Evolutionary conservation across 2,329 filamentous ascomycete genomes (phyloP).

Genomic region (Trichoderma sp.): DNA sequence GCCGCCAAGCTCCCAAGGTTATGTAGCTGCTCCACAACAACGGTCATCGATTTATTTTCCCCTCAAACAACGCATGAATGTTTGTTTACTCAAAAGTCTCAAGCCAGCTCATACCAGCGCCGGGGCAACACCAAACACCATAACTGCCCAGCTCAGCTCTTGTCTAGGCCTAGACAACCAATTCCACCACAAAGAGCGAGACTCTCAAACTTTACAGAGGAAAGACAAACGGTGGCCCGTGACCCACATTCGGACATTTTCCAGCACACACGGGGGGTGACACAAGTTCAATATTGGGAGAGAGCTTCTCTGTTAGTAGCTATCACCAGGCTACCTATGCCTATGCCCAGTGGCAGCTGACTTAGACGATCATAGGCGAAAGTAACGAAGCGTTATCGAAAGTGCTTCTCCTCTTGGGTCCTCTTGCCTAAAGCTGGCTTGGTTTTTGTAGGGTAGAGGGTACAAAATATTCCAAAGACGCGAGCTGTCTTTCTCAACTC

Average conservation of each 20-base stretch:
- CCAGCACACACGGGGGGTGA: not conserved
- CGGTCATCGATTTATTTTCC: not conserved
- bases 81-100: not conserved
- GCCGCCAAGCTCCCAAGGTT: not conserved
- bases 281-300: not conserved
- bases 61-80: constrained; percentile 1
- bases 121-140: not conserved
- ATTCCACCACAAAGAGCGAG: not conserved
- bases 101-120: not conserved
- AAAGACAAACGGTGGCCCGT: not conserved
- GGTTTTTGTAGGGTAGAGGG: not conserved
- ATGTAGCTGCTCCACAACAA: constrained; percentile 2
- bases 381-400: not conserved
- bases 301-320: not conserved
- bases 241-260: not conserved
- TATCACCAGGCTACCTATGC: not conserved
- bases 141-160: not conserved
- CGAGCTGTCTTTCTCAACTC: not conserved
- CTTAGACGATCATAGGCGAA: not conserved
- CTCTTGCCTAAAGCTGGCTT: not conserved
- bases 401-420: no score
- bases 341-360: not conserved
- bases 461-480: not conserved
- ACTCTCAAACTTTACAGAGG: not conserved
- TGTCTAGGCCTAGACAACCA: not conserved